Evolutionary conservation across 768 basidiomycete genomes (phyloP).

Genomic region (Paxillus ammoniavirescens): DNA sequence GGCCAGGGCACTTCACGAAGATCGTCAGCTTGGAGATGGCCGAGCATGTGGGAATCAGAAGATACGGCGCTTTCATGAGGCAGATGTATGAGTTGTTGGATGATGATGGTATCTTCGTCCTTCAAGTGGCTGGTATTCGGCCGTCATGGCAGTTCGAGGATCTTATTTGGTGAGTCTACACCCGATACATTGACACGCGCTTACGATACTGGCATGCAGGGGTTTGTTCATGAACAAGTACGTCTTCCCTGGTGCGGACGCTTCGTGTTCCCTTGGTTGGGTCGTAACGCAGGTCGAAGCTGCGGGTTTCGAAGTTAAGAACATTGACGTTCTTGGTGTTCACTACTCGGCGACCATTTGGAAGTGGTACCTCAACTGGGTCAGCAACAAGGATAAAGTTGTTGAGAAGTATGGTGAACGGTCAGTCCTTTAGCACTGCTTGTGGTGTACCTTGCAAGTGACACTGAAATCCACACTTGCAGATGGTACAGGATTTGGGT

Average conservation of each 20-base stretch:
- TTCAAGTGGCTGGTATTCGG: conserved; percentile 97
- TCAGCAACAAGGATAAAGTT: conserved; percentile 88
- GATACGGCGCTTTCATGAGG: conserved; percentile 83
- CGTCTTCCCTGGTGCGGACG: conserved; percentile 98
- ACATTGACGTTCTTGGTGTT: conserved; percentile 93
- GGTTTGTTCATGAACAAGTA: conserved; percentile 99
- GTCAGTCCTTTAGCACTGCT: conserved; percentile 16
- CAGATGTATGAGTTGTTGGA: conserved; percentile 93
- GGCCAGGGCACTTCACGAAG: conserved; percentile 79
- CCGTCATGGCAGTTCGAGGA: conserved; percentile 99
- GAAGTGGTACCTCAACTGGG: conserved; percentile 98
- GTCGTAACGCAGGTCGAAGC: conserved; percentile 83
- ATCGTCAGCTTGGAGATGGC: conserved; percentile 98
- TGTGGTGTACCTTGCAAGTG: no score
- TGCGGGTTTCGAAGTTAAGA: conserved; percentile 96
- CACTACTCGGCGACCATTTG: conserved; percentile 92
- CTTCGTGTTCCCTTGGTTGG: conserved; percentile 94
- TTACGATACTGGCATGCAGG: conserved; percentile 39
- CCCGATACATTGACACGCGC: neutral
- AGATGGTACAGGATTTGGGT: conserved; percentile 94
- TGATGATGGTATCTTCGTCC: conserved; percentile 91
- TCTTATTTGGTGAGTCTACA: conserved; percentile 71
- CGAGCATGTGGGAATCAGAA: conserved; percentile 96
- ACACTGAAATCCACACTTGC: neutral
- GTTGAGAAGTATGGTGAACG: conserved; percentile 86